phyloP scores from a whole-genome alignment of 1,139 yeast species.

The Candida mesenterica region DNA sequence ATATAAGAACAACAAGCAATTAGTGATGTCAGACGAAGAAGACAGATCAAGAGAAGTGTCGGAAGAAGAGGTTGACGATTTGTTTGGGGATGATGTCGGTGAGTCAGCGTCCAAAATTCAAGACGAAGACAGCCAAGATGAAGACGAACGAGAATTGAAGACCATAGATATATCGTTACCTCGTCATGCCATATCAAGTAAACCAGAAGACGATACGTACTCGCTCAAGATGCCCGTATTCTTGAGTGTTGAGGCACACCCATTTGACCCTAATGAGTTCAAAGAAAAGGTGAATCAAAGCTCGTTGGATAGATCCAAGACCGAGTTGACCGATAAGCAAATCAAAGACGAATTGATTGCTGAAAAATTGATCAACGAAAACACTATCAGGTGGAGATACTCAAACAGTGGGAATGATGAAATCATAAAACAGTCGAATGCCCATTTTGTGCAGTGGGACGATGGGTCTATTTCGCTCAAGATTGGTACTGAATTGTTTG shows the following conservation, averaged over 20 bases:
- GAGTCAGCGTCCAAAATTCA: not conserved
- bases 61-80: constrained; percentile 34
- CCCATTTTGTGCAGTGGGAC: constrained; percentile 90
- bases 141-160: constrained; percentile 37
- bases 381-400: constrained; percentile 92
- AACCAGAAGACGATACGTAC: constrained; percentile 43
- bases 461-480: constrained; percentile 87
- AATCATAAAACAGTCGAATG: constrained; percentile 79
- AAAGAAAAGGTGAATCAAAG: constrained; percentile 52
- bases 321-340: constrained; percentile 32
- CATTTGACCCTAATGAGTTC: constrained; percentile 78
- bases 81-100: constrained; percentile 41
- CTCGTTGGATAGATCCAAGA: constrained; percentile 41
- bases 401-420: constrained; percentile 62
- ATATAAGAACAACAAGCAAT: too few species aligned
- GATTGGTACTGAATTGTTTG: constrained; percentile 85
- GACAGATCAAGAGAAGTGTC: constrained; percentile 18
- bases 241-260: constrained; percentile 76
- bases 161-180: constrained; percentile 65
- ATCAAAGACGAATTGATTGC: constrained; percentile 45
- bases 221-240: constrained; percentile 78
- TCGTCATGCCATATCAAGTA: constrained; percentile 62
- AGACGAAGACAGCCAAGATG: constrained; percentile 8
- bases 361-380: constrained; percentile 64
- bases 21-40: constrained; percentile 18